Conservation (phyloP, 176 grass and related monocot genomes). For the Tuctoria greenei region DNA sequence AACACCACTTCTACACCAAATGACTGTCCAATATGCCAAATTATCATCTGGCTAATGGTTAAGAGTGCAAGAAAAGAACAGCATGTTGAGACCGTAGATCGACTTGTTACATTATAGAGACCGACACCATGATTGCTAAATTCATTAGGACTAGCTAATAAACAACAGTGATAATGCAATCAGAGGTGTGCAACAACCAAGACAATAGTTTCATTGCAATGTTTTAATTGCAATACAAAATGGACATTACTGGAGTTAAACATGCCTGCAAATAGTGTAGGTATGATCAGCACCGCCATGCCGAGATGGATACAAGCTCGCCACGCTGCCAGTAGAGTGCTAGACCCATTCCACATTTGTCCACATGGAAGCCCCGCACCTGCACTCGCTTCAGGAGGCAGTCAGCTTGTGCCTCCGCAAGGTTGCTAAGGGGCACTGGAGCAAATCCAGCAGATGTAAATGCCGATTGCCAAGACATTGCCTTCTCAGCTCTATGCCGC, state of each 20-base stretch:
- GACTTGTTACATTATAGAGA: conserved; percentile 27
- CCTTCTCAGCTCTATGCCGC: conserved; percentile 33
- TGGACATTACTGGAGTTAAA: conserved; percentile 29
- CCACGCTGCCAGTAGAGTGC: conserved; percentile 71
- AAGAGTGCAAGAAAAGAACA: conserved; percentile 10
- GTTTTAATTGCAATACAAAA: conserved; percentile 37
- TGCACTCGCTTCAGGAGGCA: conserved; percentile 66
- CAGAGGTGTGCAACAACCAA: conserved; percentile 25
- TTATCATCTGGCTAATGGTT: conserved; percentile 14
- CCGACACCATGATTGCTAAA: conserved; percentile 28
- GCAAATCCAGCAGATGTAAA: conserved; percentile 53
- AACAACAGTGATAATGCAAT: conserved; percentile 20
- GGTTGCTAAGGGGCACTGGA: conserved; percentile 57
- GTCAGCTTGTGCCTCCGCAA: conserved; percentile 59
- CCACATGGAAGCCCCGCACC: conserved; percentile 63
- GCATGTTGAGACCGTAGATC: conserved; percentile 8
- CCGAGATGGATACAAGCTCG: conserved; percentile 72
- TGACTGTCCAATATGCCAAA: conserved; percentile 7
- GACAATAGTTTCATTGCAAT: conserved; percentile 25
- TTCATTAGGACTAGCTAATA: conserved; percentile 22
- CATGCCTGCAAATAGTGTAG: conserved; percentile 41
- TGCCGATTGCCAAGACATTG: conserved; percentile 44
- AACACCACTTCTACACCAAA: conserved; percentile 6
- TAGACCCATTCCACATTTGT: conserved; percentile 53
- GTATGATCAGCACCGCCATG: conserved; percentile 72